Evolutionary conservation across 768 basidiomycete species (phyloP).

Genomic region (Tulasnella sp.): DNA sequence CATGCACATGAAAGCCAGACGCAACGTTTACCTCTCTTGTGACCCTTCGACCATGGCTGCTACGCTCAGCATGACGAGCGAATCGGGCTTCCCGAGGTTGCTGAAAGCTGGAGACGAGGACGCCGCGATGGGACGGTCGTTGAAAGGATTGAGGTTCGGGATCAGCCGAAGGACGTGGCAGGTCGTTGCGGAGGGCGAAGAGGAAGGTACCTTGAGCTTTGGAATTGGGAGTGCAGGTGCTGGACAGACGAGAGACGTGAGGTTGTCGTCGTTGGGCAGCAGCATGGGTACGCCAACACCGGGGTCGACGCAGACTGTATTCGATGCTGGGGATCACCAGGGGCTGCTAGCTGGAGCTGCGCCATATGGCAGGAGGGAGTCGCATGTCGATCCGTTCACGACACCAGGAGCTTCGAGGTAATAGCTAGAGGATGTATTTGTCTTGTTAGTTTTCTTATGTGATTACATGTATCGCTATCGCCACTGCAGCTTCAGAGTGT

Average conservation of each 20-base stretch:
- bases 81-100: conserved; percentile 7
- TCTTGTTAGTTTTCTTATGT: not conserved
- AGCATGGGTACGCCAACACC: not conserved
- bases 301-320: not conserved
- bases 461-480: not conserved
- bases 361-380: not conserved
- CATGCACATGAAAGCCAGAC: not conserved
- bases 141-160: conserved; percentile 11
- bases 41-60: conserved; percentile 5
- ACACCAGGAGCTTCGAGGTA: not conserved
- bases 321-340: not conserved
- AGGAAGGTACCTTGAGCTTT: not conserved
- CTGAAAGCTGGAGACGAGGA: conserved; percentile 21
- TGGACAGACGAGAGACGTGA: not conserved
- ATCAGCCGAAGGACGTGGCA: conserved; percentile 24
- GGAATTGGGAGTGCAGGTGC: not conserved
- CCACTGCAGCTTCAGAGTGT: too few species aligned
- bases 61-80: conserved; percentile 14
- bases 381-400: not conserved
- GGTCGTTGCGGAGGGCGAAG: conserved; percentile 20
- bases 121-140: not conserved
- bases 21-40: conserved; percentile 2
- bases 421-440: not conserved
- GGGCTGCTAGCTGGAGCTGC: not conserved
- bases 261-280: not conserved